Conservation (phyloP, 441 rosid genomes). For the Populus hybrid region DNA sequence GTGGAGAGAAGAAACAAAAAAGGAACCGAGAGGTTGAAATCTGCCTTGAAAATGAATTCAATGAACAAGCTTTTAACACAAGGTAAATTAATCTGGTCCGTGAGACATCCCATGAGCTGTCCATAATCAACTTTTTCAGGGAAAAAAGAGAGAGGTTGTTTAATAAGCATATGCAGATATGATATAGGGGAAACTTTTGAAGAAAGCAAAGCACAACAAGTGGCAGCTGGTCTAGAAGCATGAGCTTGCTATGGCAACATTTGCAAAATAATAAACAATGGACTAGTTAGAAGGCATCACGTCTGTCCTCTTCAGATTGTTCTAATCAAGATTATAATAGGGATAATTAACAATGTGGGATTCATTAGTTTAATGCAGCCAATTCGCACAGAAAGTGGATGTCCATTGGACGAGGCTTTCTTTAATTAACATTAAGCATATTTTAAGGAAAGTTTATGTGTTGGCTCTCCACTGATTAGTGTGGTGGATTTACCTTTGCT, state of each 20-base stretch:
- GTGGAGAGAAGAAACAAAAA: neutral
- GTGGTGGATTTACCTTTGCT: constrained; percentile 26
- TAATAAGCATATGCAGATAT: neutral
- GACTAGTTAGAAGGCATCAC: constrained; percentile 11
- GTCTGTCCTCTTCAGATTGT: constrained; percentile 22
- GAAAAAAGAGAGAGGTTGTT: neutral
- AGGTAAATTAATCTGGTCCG: neutral
- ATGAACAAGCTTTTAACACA: neutral
- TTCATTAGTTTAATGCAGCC: constrained; percentile 25
- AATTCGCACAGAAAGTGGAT: constrained; percentile 31
- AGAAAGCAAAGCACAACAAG: constrained; percentile 15
- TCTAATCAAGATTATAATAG: constrained; percentile 14
- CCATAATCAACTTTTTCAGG: neutral
- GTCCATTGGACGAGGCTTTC: constrained; percentile 37
- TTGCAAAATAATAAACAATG: neutral
- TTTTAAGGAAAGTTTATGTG: constrained; percentile 15
- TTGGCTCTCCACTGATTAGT: constrained; percentile 41
- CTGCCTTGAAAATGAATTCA: neutral
- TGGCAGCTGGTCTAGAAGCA: constrained; percentile 22
- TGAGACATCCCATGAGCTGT: neutral
- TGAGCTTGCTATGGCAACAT: constrained; percentile 10
- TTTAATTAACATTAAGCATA: constrained; percentile 17
- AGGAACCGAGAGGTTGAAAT: neutral
- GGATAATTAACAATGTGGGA: neutral
- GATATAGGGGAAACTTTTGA: neutral